Evolutionary conservation across 1,139 yeast species (phyloP).

Genomic region (Lodderomyces jiufengensis): DNA sequence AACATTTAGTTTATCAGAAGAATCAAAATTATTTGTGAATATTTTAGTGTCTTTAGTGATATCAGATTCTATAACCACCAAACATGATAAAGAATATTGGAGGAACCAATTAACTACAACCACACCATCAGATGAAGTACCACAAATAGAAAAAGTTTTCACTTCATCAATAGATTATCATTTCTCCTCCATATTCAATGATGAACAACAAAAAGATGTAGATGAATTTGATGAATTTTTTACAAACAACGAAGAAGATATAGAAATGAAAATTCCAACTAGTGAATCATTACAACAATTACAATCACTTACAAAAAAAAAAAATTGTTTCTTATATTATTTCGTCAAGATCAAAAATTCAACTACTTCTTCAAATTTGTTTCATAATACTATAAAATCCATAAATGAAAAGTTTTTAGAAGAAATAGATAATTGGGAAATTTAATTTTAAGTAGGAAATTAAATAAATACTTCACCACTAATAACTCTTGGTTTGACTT

Average conservation of each 20-base stretch:
- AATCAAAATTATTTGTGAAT: conserved; percentile 26
- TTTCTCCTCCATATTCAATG: conserved; percentile 16
- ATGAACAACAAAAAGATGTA: conserved; percentile 5
- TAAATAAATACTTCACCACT: conserved; percentile 35
- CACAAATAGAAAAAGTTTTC: conserved; percentile 5
- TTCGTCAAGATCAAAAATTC: conserved; percentile 8
- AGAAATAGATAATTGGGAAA: conserved; percentile 10
- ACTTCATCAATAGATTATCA: conserved; percentile 14
- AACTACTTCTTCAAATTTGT: conserved; percentile 5
- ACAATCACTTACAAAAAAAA: neutral
- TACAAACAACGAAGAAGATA: conserved; percentile 10
- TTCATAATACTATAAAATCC: conserved; percentile 10
- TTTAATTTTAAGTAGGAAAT: too few relatives aligned
- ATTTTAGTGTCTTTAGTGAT: conserved; percentile 22
- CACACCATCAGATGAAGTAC: neutral
- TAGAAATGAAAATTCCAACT: conserved; percentile 12
- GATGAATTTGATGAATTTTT: conserved; percentile 10
- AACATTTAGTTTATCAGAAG: conserved; percentile 16
- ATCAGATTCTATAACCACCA: conserved; percentile 17
- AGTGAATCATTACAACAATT: conserved; percentile 9
- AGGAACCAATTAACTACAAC: conserved; percentile 12
- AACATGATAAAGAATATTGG: conserved; percentile 26
- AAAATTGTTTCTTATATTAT: conserved; percentile 10
- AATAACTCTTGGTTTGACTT: conserved; percentile 26
- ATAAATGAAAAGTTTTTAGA: conserved; percentile 14